phyloP scores from a whole-genome alignment of 2,329 filamentous ascomycete genomes.

The Microcyclospora pomicola region DNA sequence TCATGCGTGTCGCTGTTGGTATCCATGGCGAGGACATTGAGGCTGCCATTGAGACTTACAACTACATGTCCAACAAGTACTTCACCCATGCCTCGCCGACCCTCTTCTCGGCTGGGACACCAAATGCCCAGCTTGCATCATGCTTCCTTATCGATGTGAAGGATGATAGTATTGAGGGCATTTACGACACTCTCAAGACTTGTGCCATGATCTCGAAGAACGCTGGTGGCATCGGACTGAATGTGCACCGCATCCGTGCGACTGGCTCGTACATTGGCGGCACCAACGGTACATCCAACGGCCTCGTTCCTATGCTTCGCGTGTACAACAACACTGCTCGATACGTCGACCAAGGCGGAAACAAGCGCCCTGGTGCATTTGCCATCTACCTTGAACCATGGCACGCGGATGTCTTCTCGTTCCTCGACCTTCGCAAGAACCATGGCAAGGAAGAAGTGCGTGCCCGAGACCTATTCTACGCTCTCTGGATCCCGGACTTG shows the following conservation, averaged over 20 bases:
- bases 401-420: constrained; percentile 96
- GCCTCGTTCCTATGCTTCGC: constrained; percentile 91
- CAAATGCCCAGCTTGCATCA: constrained; percentile 84
- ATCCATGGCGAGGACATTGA: constrained; percentile 94
- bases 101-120: constrained; percentile 94
- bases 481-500: constrained; percentile 94
- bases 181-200: constrained; percentile 97
- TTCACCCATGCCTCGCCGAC: constrained; percentile 98
- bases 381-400: constrained; percentile 98
- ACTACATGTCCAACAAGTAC: constrained; percentile 96
- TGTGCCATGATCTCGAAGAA: constrained; percentile 99
- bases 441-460: constrained; percentile 98
- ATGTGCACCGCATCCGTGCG: constrained; percentile 90
- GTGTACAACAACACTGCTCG: constrained; percentile 99
- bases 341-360: constrained; percentile 97
- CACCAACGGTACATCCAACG: constrained; percentile 96
- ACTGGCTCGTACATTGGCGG: constrained; percentile 97
- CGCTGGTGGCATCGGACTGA: constrained; percentile 92
- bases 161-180: constrained; percentile 97
- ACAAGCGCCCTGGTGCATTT: constrained; percentile 97
- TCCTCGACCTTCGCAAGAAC: constrained; percentile 96
- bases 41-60: constrained; percentile 92
- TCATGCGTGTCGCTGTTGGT: constrained; percentile 96
- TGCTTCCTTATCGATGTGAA: constrained; percentile 99
- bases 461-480: constrained; percentile 93